phyloP scores from a whole-genome alignment of 1,139 yeast species.

The Suhomyces choctaworum region DNA sequence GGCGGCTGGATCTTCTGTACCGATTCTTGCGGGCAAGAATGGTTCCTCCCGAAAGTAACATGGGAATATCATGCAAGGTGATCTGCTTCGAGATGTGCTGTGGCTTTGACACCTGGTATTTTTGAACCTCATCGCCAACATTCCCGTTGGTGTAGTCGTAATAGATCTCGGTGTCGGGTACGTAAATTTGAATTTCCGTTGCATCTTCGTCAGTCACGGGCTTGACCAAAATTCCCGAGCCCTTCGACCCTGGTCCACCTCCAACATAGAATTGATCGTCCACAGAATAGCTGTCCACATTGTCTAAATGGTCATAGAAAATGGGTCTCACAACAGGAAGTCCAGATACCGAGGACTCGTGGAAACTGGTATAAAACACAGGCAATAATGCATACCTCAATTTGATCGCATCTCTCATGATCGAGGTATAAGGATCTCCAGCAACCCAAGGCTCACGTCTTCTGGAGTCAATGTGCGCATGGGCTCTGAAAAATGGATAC shows the following conservation, averaged over 20 bases:
- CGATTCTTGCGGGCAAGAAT: constrained; percentile 68
- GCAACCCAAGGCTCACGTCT: constrained; percentile 92
- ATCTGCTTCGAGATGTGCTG: constrained; percentile 33
- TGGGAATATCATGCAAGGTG: constrained; percentile 65
- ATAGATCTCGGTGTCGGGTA: constrained; percentile 68
- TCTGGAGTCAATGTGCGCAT: constrained; percentile 90
- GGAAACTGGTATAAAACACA: constrained; percentile 77
- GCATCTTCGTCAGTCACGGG: constrained; percentile 72
- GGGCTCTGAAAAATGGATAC: constrained; percentile 96
- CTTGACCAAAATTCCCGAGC: constrained; percentile 71
- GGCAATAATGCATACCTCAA: constrained; percentile 79
- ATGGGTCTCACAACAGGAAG: constrained; percentile 76
- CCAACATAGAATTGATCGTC: constrained; percentile 89
- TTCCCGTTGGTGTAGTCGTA: constrained; percentile 55
- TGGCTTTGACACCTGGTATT: constrained; percentile 15
- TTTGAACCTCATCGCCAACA: constrained; percentile 5
- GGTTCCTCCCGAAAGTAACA: constrained; percentile 75
- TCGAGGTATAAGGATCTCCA: constrained; percentile 69
- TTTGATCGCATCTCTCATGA: constrained; percentile 67
- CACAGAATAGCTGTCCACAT: constrained; percentile 50
- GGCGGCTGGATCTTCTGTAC: constrained; percentile 73
- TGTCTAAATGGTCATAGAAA: constrained; percentile 62
- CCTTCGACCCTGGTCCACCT: constrained; percentile 40
- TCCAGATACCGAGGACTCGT: constrained; percentile 60
- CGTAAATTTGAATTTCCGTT: constrained; percentile 42